Conservation (phyloP, 139 green algal genomes). For the Chlorella sorokiniana region DNA sequence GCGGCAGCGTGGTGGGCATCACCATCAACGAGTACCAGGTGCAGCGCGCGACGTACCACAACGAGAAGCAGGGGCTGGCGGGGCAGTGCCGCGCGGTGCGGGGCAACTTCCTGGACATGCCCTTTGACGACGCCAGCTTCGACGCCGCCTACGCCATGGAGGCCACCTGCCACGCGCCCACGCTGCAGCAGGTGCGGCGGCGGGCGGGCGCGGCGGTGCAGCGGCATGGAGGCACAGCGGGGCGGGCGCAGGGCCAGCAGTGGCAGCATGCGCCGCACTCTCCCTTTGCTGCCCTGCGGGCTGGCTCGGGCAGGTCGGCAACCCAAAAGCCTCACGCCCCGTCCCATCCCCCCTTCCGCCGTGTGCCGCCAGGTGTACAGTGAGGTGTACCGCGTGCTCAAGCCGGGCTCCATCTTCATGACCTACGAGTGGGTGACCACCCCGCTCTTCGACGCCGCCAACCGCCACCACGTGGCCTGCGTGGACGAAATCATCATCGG, state of each 20-base stretch:
- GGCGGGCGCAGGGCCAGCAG: too few species aligned
- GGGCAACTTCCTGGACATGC: slow-evolving; percentile 96
- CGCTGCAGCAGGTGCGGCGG: slow-evolving; percentile 49
- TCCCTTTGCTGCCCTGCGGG: too few species aligned
- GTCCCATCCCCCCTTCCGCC: background rate
- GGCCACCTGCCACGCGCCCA: slow-evolving; percentile 96
- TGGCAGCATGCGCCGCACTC: too few species aligned
- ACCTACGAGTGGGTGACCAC: slow-evolving; percentile 98
- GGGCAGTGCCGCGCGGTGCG: slow-evolving; percentile 81
- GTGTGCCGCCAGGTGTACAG: slow-evolving; percentile 86
- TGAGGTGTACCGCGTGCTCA: slow-evolving; percentile 93
- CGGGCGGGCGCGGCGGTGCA: too few species aligned
- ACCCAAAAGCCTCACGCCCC: background rate
- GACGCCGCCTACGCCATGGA: slow-evolving; percentile 96
- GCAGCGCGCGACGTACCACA: slow-evolving; percentile 78
- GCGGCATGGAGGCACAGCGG: background rate
- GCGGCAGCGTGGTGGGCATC: slow-evolving; percentile 91
- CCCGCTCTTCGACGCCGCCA: slow-evolving; percentile 77
- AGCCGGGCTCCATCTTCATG: slow-evolving; percentile 88
- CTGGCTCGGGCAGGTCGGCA: too few species aligned
- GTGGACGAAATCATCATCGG: slow-evolving; percentile 98
- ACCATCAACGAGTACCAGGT: slow-evolving; percentile 99
- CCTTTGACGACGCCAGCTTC: slow-evolving; percentile 84
- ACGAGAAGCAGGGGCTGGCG: slow-evolving; percentile 76
- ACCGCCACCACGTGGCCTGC: slow-evolving; percentile 87